Conservation (phyloP, 2,329 filamentous ascomycete species). For the Botrytis cinerea region DNA sequence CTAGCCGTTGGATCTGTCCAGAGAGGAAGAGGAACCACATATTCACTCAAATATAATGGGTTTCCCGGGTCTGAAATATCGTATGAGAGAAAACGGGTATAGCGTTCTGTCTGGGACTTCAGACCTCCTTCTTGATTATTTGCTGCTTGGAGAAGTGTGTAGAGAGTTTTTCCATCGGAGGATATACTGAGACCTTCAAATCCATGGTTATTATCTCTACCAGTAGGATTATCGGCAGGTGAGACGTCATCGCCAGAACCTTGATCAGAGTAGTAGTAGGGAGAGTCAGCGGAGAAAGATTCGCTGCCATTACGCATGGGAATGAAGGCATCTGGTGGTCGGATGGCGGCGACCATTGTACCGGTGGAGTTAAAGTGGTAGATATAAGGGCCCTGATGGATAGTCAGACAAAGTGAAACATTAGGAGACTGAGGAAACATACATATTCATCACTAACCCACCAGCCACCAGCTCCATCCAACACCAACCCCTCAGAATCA, state of each 20-base stretch:
- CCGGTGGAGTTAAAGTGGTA: slow-evolving; percentile 64
- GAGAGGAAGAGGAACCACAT: slow-evolving; percentile 64
- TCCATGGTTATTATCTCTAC: slow-evolving; percentile 73
- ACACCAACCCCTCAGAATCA: slow-evolving; percentile 67
- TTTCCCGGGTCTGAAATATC: slow-evolving; percentile 51
- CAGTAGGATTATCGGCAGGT: slow-evolving; percentile 60
- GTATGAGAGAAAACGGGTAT: slow-evolving; percentile 66
- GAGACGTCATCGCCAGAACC: slow-evolving; percentile 47
- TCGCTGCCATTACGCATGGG: slow-evolving; percentile 62
- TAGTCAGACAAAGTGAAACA: neutral
- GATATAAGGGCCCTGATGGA: slow-evolving; percentile 58
- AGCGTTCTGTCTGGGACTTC: slow-evolving; percentile 54
- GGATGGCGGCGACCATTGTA: slow-evolving; percentile 62
- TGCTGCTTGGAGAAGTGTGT: slow-evolving; percentile 66
- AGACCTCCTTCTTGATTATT: slow-evolving; percentile 62
- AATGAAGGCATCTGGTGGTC: slow-evolving; percentile 64
- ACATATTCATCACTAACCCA: slow-evolving; percentile 66
- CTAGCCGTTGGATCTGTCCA: slow-evolving; percentile 51
- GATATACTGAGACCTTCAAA: slow-evolving; percentile 69
- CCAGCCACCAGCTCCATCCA: slow-evolving; percentile 61
- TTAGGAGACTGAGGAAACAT: neutral
- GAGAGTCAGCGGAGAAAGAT: slow-evolving; percentile 64
- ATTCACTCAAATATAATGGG: slow-evolving; percentile 58
- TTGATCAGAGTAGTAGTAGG: slow-evolving; percentile 56
- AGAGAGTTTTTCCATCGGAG: slow-evolving; percentile 63